A percentile compares a stretch with the other conserved stretches of the same genome.
phyloP scores from a whole-genome alignment of 805 yeast genomes.

The Myxozyma lipomycoides region DNA sequence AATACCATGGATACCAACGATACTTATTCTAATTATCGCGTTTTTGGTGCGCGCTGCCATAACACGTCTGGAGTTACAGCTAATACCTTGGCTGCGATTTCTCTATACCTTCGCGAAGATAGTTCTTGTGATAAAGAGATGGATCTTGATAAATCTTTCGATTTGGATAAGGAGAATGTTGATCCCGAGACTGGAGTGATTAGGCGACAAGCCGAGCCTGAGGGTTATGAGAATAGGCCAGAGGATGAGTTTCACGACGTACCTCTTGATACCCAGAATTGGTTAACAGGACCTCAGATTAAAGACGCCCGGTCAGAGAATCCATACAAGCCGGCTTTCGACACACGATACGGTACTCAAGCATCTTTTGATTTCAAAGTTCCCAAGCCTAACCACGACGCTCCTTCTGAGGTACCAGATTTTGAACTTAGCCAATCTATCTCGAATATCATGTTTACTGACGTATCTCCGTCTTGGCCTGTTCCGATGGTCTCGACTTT shows the following conservation, averaged over 20 bases:
- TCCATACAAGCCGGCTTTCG: no score
- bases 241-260: neutral
- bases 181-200: conserved; percentile 11
- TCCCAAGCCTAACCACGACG: no score
- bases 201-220: neutral
- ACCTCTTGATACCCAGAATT: neutral
- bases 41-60: neutral
- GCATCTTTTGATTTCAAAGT: no score
- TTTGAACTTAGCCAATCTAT: conserved; percentile 11
- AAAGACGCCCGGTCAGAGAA: no score
- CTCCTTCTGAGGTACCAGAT: no score
- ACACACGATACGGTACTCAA: no score
- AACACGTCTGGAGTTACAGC: conserved; percentile 7
- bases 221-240: neutral
- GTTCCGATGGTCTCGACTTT: conserved; percentile 2
- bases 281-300: no score
- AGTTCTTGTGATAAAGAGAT: neutral
- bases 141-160: neutral
- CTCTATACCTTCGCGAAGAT: neutral
- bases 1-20: no score
- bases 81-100: conserved; percentile 17
- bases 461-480: conserved; percentile 1
- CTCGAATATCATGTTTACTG: conserved; percentile 9
- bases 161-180: conserved; percentile 16
- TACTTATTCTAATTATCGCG: no score